Conservation (phyloP, 2,329 filamentous ascomycete species). For the Pleoardoris graminearum region DNA sequence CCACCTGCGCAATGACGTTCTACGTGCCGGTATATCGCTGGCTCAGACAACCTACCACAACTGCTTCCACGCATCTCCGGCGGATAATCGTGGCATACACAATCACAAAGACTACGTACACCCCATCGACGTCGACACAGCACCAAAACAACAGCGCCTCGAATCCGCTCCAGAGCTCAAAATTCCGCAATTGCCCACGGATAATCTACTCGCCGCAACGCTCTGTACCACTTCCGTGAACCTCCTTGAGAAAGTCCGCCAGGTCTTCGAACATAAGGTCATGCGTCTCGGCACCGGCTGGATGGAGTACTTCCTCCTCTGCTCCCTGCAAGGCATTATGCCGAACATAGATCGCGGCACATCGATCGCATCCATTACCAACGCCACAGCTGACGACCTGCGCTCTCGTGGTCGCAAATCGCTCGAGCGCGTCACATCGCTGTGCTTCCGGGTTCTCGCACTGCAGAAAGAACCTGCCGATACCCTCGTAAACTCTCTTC, state of each 20-base stretch:
- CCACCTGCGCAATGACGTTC: slow-evolving; percentile 35
- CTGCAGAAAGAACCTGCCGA: slow-evolving; percentile 35
- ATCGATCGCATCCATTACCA: slow-evolving; percentile 23
- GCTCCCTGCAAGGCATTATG: slow-evolving; percentile 36
- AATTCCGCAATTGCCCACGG: slow-evolving; percentile 25
- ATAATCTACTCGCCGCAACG: slow-evolving; percentile 32
- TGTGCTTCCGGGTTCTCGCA: slow-evolving; percentile 35
- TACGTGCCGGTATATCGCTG: slow-evolving; percentile 33
- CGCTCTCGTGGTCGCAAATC: slow-evolving; percentile 29
- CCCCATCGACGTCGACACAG: slow-evolving; percentile 9
- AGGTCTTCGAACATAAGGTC: slow-evolving; percentile 39
- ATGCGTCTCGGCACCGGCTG: slow-evolving; percentile 42
- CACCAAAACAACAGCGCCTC: slow-evolving; percentile 10
- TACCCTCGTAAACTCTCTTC: slow-evolving; percentile 24
- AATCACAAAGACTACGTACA: slow-evolving; percentile 3
- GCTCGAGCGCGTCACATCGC: slow-evolving; percentile 29
- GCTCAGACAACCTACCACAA: slow-evolving; percentile 34
- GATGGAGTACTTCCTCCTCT: slow-evolving; percentile 42
- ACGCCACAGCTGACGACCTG: slow-evolving; percentile 19
- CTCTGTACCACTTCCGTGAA: slow-evolving; percentile 31
- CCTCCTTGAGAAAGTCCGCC: slow-evolving; percentile 34
- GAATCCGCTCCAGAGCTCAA: slow-evolving; percentile 12
- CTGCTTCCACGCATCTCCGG: slow-evolving; percentile 17
- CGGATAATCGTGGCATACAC: neutral
- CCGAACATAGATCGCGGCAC: slow-evolving; percentile 21